phyloP scores from a whole-genome alignment of 2,329 filamentous ascomycete species.

The Colletotrichum ledebouriae region DNA sequence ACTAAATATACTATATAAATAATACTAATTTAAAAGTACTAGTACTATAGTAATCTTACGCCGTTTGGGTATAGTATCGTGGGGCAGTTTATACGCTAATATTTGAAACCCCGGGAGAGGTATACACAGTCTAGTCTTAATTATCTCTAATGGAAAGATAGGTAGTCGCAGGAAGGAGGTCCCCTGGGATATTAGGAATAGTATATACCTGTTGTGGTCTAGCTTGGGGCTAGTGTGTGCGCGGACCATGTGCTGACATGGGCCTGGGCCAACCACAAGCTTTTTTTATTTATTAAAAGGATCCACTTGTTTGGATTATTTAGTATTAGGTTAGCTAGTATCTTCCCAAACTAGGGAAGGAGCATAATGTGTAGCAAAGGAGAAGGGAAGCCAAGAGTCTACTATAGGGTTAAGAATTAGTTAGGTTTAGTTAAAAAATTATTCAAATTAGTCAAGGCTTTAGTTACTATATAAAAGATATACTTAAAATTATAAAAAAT shows the following conservation, averaged over 20 bases:
- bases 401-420: too few relatives aligned
- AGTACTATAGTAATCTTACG: too few relatives aligned
- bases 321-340: slow-evolving; percentile 16
- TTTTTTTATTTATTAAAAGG: slow-evolving; percentile 9
- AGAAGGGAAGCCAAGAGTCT: slow-evolving; percentile 1
- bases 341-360: slow-evolving; percentile 14
- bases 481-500: too few relatives aligned
- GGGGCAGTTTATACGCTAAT: too few relatives aligned
- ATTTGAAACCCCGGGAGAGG: too few relatives aligned
- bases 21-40: too few relatives aligned
- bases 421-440: too few relatives aligned
- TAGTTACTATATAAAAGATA: too few relatives aligned
- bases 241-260: slow-evolving; percentile 19
- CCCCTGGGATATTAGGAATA: slow-evolving; percentile 2
- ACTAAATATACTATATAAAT: too few relatives aligned
- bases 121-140: neutral
- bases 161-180: neutral
- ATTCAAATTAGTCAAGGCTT: too few relatives aligned
- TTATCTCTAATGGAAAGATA: neutral
- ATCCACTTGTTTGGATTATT: slow-evolving; percentile 17
- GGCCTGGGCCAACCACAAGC: slow-evolving; percentile 36
- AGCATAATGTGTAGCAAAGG: neutral
- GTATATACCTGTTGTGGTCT: neutral
- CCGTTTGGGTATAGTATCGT: too few relatives aligned
- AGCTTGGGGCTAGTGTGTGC: slow-evolving; percentile 13